Conservation (phyloP, 768 basidiomycete genomes). For the Boletus edulis region DNA sequence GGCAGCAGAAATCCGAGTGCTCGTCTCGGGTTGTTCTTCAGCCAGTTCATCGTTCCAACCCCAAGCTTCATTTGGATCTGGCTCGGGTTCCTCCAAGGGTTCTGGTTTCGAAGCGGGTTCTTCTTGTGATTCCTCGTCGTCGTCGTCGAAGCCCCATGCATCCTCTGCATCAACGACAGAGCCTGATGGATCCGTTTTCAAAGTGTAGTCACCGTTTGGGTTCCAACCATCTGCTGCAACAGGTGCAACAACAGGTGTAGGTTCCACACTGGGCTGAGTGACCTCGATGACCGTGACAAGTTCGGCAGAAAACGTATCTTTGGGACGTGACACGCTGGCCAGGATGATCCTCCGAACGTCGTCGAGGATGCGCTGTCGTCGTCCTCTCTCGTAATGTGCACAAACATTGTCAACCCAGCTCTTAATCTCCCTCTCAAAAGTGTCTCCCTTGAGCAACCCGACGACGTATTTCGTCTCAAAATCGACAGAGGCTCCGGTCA, state of each 20-base stretch:
- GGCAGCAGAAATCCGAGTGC: neutral
- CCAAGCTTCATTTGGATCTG: conserved; percentile 63
- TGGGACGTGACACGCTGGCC: conserved; percentile 12
- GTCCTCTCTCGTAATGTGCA: conserved; percentile 74
- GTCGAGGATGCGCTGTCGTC: conserved; percentile 66
- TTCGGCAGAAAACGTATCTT: conserved; percentile 28
- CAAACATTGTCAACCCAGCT: conserved; percentile 68
- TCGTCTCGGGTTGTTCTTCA: conserved; percentile 32
- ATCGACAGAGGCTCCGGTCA: conserved; percentile 53
- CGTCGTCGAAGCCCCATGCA: conserved; percentile 57
- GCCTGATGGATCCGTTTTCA: conserved; percentile 24
- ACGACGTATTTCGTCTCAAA: conserved; percentile 63
- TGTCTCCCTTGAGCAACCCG: conserved; percentile 46
- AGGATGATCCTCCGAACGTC: conserved; percentile 55
- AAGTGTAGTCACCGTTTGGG: conserved; percentile 39
- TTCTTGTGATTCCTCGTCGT: conserved; percentile 28
- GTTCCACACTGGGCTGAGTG: neutral
- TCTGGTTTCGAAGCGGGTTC: conserved; percentile 15
- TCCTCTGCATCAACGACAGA: conserved; percentile 31
- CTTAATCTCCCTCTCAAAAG: conserved; percentile 53
- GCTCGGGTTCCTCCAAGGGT: conserved; percentile 26
- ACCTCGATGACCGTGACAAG: conserved; percentile 6
- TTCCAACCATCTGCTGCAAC: conserved; percentile 42
- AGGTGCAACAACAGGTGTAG: neutral
- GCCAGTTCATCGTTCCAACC: conserved; percentile 59